Evolutionary conservation across 2,329 filamentous ascomycete species (phyloP), one percentile per base, ranked within the genome.

Genomic region (Colletotrichum endophyticum): DNA sequence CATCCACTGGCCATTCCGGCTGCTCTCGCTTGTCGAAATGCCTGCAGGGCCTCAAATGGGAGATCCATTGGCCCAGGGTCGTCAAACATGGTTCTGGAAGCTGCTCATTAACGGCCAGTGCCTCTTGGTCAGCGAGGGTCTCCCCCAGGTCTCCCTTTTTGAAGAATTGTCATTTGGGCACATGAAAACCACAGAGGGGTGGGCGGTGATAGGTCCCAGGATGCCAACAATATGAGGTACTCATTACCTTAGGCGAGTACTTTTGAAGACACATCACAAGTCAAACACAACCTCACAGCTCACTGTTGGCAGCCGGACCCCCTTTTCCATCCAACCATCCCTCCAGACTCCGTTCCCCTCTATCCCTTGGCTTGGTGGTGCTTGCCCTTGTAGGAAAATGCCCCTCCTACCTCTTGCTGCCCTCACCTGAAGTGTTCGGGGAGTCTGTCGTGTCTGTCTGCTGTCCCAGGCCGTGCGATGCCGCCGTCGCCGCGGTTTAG

Each of bases 21-120:
- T 63, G 32, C 63, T 73, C 57, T 76, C 73, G 73, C 73, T 76
- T 73, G 70, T 61, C 57, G 44, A 76, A 76, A 73, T 72, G 63
- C 27, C 30, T 67, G 53, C 68, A 67, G 62, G 69, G 69, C 28
- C 30, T 27, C 39, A 34, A 9, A 49, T 75, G 63, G 63, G 32
- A 73, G 32, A 67, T 68, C 57, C 70, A 76, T 76, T 76, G 64
- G 70, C 56, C 70, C 64, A 53, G 64, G 57, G 44, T 69, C 34
- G 49, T 59, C 34, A 59, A 34, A n/a, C 57, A 66, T 73, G 73
- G 63, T 76, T 70, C 64, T 69, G 64, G 64, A 61, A 76, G 71
- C 67, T 73, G 70, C 70, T 73, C 70, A 66, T 66, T 39, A 64
- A 73, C 63, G 39, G 63, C 64, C 44, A 63, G 62, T 73, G 70